Percentiles rank a stretch among this genome's conserved stretches.
These are phyloP conservation scores for Xerocomellus dryophilus DNA, from an alignment of 768 basidiomycete genomes.

Conservation along the genomic window DNA sequence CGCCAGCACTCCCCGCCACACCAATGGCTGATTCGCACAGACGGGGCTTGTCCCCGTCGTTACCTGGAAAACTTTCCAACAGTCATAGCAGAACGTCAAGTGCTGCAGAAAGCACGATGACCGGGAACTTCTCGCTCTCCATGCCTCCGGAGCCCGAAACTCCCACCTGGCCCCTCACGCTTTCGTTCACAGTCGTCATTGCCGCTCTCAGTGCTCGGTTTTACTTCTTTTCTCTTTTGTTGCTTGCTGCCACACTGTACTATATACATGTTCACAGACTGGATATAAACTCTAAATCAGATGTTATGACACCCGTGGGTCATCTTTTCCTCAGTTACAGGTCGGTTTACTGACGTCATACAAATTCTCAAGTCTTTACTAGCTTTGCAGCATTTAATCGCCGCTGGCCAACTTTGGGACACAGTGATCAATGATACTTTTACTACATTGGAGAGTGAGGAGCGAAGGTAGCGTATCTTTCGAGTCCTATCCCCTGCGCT, in stretches of 20 bases:
- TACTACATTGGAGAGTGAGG: constrained; percentile 63
- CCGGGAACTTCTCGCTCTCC: constrained; percentile 25
- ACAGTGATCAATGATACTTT: constrained; percentile 69
- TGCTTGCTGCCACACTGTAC: constrained; percentile 38
- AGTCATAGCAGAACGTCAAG: constrained; percentile 44
- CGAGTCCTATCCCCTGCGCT: background rate
- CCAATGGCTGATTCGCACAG: constrained; percentile 29
- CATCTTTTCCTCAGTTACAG: background rate
- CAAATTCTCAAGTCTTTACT: constrained; percentile 50
- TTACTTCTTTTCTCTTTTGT: constrained; percentile 39
- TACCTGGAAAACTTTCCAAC: constrained; percentile 46
- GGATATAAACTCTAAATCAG: constrained; percentile 36
- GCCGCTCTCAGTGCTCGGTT: constrained; percentile 44
- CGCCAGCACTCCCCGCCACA: constrained; percentile 50
- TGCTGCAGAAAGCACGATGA: constrained; percentile 26
- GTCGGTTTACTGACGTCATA: constrained; percentile 3
- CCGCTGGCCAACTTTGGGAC: constrained; percentile 71
- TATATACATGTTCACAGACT: constrained; percentile 38
- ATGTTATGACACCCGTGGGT: constrained; percentile 55
- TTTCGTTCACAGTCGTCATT: constrained; percentile 38
- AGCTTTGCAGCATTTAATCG: constrained; percentile 63
- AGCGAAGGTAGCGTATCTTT: constrained; percentile 50
- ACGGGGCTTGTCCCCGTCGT: constrained; percentile 33
- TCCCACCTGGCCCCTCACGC: constrained; percentile 38
- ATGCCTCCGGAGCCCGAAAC: constrained; percentile 35